Evolutionary conservation across 2,329 filamentous ascomycete species (phyloP).

Genomic region (Cladobotryum mycophilum): DNA sequence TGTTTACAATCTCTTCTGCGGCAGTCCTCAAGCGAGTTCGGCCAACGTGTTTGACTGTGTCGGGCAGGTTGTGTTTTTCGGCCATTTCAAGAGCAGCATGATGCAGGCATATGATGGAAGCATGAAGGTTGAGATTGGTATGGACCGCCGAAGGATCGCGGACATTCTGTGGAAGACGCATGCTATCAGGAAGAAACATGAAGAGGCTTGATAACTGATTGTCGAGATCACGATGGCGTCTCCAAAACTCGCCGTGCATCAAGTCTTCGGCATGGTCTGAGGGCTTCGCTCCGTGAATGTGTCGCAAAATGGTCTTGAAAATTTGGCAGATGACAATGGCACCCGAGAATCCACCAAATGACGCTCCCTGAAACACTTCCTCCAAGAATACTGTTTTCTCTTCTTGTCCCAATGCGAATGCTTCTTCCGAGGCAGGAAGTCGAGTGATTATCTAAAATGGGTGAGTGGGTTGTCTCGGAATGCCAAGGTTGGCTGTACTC

Average conservation of each 20-base stretch:
- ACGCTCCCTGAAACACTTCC: slow-evolving; percentile 55
- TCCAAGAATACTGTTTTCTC: slow-evolving; percentile 58
- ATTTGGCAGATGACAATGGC: slow-evolving; percentile 69
- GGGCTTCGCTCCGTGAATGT: slow-evolving; percentile 66
- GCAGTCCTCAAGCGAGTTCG: slow-evolving; percentile 69
- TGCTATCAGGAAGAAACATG: slow-evolving; percentile 67
- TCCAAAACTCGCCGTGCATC: slow-evolving; percentile 75
- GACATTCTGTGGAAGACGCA: slow-evolving; percentile 65
- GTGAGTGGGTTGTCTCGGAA: neutral
- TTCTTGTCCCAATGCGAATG: slow-evolving; percentile 61
- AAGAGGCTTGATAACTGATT: slow-evolving; percentile 72
- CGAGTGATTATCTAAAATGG: slow-evolving; percentile 59
- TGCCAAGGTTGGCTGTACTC: slow-evolving; percentile 12
- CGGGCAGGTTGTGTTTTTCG: slow-evolving; percentile 61
- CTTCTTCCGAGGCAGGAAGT: slow-evolving; percentile 72
- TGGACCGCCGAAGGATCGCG: slow-evolving; percentile 70
- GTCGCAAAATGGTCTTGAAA: slow-evolving; percentile 74
- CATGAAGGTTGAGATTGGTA: slow-evolving; percentile 82
- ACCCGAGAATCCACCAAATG: slow-evolving; percentile 65
- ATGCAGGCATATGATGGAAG: slow-evolving; percentile 80
- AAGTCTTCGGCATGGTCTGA: slow-evolving; percentile 69
- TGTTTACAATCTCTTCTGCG: slow-evolving; percentile 75
- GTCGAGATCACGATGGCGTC: slow-evolving; percentile 74
- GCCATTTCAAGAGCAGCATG: slow-evolving; percentile 82
- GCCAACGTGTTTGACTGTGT: slow-evolving; percentile 61